Conservation (phyloP, 257 asterid genomes). For the Solanum medicagineum region DNA sequence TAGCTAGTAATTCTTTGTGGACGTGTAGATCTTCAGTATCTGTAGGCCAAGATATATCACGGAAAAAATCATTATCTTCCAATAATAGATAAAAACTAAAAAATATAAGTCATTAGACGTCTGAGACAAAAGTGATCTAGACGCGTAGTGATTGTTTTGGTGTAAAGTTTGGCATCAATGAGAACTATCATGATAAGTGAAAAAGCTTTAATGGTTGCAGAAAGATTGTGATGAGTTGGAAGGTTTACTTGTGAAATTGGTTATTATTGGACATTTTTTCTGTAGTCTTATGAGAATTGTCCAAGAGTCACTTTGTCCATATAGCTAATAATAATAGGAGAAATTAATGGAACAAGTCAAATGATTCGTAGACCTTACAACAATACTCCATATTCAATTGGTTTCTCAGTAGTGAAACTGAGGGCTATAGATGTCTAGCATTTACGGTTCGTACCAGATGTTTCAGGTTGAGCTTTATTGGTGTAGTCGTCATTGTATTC, state of each 20-base stretch:
- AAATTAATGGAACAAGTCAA: not conserved
- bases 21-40: not conserved
- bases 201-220: not conserved
- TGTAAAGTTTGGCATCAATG: not conserved
- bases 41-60: not conserved
- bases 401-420: not conserved
- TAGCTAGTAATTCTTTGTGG: not conserved
- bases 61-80: no score
- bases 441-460: not conserved
- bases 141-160: not conserved
- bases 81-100: no score
- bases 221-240: not conserved
- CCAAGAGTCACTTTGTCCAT: not conserved
- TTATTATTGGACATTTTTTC: not conserved
- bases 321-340: not conserved
- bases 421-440: not conserved
- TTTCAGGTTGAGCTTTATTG: not conserved
- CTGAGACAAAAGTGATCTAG: not conserved
- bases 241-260: not conserved
- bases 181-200: not conserved
- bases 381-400: not conserved
- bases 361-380: not conserved
- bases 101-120: no score
- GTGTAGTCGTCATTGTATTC: not conserved
- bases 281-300: not conserved